A percentile compares a stretch with the other conserved stretches of the same genome.
These are phyloP conservation scores for Lodderomyces margitis DNA, from an alignment of 1,139 yeast species.

Conservation along the genomic window DNA sequence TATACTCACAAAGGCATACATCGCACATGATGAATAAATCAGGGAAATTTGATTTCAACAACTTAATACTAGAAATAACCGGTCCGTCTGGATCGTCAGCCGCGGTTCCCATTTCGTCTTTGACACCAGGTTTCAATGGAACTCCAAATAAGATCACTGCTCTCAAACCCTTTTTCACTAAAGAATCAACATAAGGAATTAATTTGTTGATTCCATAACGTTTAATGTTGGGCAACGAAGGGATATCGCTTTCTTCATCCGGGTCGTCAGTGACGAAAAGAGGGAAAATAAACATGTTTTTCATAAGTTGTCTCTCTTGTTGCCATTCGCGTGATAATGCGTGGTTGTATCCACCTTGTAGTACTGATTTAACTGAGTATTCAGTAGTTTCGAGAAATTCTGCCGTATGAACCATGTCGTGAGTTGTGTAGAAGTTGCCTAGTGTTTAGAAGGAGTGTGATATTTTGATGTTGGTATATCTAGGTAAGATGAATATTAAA, in stretches of 20 bases:
- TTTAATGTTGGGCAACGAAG: constrained; percentile 82
- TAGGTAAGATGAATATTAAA: not conserved
- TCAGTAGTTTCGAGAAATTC: constrained; percentile 58
- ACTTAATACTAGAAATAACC: constrained; percentile 74
- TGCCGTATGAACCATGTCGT: constrained; percentile 62
- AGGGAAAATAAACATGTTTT: constrained; percentile 91
- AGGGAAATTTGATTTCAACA: constrained; percentile 66
- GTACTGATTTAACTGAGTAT: constrained; percentile 69
- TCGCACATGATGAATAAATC: constrained; percentile 86
- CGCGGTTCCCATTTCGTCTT: constrained; percentile 79
- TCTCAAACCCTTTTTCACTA: constrained; percentile 78
- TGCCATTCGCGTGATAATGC: constrained; percentile 93
- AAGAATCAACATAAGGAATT: constrained; percentile 63
- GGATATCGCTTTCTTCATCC: constrained; percentile 74
- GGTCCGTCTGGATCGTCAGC: constrained; percentile 99
- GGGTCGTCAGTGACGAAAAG: constrained; percentile 78
- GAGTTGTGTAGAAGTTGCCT: not conserved
- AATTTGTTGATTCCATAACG: constrained; percentile 83
- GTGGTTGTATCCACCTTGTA: constrained; percentile 94
- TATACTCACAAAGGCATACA: constrained; percentile 95
- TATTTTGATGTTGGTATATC: not conserved
- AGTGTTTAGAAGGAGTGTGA: not conserved
- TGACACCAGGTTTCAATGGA: constrained; percentile 68
- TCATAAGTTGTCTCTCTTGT: constrained; percentile 73
- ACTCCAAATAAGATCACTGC: constrained; percentile 93